phyloP scores from a whole-genome alignment of 306 rosid genomes.

The Medicago arabica region DNA sequence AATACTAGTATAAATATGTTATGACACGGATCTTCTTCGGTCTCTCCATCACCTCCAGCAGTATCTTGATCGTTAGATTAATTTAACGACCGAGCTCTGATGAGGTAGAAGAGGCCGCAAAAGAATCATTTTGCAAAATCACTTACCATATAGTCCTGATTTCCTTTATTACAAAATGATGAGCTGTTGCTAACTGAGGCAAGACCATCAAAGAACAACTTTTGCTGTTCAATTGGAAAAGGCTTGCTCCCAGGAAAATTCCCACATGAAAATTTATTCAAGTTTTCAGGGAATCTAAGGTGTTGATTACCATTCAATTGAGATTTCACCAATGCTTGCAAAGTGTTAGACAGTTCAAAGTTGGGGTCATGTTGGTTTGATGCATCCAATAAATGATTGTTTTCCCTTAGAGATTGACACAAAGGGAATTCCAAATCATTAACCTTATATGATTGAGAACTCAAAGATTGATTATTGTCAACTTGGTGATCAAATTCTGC shows the following conservation, averaged over 20 bases:
- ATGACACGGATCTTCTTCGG: neutral
- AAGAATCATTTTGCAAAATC: neutral
- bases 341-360: conserved; percentile 58
- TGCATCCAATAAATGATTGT: conserved; percentile 44
- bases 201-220: conserved; percentile 40
- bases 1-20: neutral
- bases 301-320: conserved; percentile 45
- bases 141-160: conserved; percentile 61
- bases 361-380: conserved; percentile 46
- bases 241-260: conserved; percentile 32
- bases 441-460: conserved; percentile 43
- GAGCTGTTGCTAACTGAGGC: conserved; percentile 42
- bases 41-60: neutral
- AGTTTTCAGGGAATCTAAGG: conserved; percentile 42
- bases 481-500: conserved; percentile 53
- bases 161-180: conserved; percentile 51
- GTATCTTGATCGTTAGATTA: neutral
- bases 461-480: conserved; percentile 44
- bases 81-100: neutral
- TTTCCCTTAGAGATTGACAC: conserved; percentile 52
- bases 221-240: conserved; percentile 49
- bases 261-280: conserved; percentile 35
- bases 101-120: neutral
- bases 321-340: conserved; percentile 68
- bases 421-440: conserved; percentile 58